Conservation (phyloP, 805 yeast genomes). For the Yamadazyma paraphyllophila region DNA sequence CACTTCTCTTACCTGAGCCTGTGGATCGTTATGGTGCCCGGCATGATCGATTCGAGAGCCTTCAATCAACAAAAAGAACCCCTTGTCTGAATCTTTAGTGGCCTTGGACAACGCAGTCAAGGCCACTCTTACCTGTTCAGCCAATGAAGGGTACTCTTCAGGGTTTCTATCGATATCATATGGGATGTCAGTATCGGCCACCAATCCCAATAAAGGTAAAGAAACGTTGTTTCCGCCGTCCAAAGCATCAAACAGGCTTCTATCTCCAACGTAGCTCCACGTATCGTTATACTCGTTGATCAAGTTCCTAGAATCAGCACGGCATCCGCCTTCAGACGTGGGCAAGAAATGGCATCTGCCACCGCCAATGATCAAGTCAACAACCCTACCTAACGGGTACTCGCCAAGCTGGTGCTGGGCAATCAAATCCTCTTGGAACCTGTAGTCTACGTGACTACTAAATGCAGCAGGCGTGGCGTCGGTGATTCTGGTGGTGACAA, state of each 20-base stretch:
- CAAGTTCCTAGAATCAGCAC: conserved; percentile 67
- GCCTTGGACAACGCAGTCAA: conserved; percentile 64
- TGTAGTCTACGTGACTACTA: conserved; percentile 68
- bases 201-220: conserved; percentile 73
- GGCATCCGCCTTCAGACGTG: conserved; percentile 53
- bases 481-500: conserved; percentile 86
- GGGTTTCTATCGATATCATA: conserved; percentile 75
- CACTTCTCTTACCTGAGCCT: conserved; percentile 88
- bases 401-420: conserved; percentile 85
- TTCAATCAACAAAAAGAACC: conserved; percentile 83
- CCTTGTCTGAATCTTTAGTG: conserved; percentile 68
- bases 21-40: conserved; percentile 90
- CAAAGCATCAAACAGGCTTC: conserved; percentile 54
- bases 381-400: conserved; percentile 68
- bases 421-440: conserved; percentile 78
- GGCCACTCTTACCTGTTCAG: conserved; percentile 75
- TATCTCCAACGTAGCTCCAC: conserved; percentile 62
- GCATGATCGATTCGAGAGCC: conserved; percentile 95
- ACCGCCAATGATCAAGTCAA: conserved; percentile 86
- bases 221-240: conserved; percentile 57
- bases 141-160: conserved; percentile 64
- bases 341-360: conserved; percentile 84
- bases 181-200: conserved; percentile 77
- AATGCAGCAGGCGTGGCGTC: conserved; percentile 96
- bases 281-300: conserved; percentile 54